Evolutionary conservation across 2,329 filamentous ascomycete genomes (phyloP).

Genomic region (Sordariomycetes sp.): DNA sequence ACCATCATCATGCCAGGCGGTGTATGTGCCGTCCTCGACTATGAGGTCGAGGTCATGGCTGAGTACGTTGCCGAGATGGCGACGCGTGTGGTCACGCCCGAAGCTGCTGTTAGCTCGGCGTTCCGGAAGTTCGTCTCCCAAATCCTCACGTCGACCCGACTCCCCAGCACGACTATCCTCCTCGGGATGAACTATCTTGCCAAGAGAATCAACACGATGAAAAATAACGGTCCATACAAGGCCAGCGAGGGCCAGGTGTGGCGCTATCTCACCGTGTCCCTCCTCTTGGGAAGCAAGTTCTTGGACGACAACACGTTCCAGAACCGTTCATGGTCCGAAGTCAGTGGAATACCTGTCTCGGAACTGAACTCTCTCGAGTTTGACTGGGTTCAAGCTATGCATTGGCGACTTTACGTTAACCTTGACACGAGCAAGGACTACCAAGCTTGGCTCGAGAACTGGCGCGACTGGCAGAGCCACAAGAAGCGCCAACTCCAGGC

Average conservation of each 20-base stretch:
- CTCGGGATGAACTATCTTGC: constrained; percentile 85
- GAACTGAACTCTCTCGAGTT: constrained; percentile 82
- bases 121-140: constrained; percentile 90
- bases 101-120: constrained; percentile 49
- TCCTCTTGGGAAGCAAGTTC: constrained; percentile 90
- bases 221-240: constrained; percentile 42
- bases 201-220: constrained; percentile 70
- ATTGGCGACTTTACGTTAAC: constrained; percentile 81
- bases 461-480: constrained; percentile 45
- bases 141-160: constrained; percentile 79
- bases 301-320: constrained; percentile 96
- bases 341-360: constrained; percentile 76
- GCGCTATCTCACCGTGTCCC: constrained; percentile 74
- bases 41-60: constrained; percentile 93
- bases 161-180: constrained; percentile 85
- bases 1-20: constrained; percentile 60
- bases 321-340: constrained; percentile 93
- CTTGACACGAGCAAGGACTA: constrained; percentile 67
- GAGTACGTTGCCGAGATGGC: constrained; percentile 92
- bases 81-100: constrained; percentile 45
- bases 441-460: constrained; percentile 52
- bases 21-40: constrained; percentile 89
- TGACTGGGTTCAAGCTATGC: constrained; percentile 77
- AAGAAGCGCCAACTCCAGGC: constrained; percentile 44
- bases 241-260: constrained; percentile 67